Evolutionary conservation across 106 monocot species (phyloP).

Genomic region (Allium sativum): DNA sequence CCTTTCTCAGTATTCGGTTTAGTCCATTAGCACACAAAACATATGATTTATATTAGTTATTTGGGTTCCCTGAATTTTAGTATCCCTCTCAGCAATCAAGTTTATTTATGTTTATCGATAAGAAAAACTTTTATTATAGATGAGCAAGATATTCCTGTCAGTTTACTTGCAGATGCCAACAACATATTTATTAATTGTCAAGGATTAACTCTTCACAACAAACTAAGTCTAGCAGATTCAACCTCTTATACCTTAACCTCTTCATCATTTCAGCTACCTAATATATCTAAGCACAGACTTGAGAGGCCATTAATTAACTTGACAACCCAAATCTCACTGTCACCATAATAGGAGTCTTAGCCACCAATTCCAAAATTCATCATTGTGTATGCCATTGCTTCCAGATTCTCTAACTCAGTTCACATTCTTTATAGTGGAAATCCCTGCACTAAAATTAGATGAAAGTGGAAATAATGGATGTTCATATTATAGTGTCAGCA

Average conservation of each 20-base stretch:
- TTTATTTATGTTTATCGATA: no score
- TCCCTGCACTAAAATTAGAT: conserved; percentile 8
- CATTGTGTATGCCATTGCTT: conserved; percentile 55
- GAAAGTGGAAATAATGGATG: conserved; percentile 3
- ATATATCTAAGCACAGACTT: conserved; percentile 35
- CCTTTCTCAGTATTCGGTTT: no score
- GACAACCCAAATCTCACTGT: conserved; percentile 23
- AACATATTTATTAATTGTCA: conserved; percentile 59
- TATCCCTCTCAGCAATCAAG: no score
- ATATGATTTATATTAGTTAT: no score
- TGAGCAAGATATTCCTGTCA: conserved; percentile 46
- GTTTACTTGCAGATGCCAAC: conserved; percentile 66
- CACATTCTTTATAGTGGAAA: background rate
- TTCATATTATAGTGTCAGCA: conserved; percentile 8
- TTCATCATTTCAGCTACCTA: conserved; percentile 24
- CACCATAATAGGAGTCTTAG: conserved; percentile 37
- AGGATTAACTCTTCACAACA: conserved; percentile 59
- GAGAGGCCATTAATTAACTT: conserved; percentile 25
- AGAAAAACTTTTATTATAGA: conserved; percentile 23
- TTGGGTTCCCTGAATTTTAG: no score
- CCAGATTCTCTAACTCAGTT: conserved; percentile 13
- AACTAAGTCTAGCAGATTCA: conserved; percentile 24
- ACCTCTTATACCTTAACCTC: conserved; percentile 20
- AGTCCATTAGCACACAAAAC: no score
- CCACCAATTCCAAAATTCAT: conserved; percentile 29